Base-by-base conservation (phyloP, 2,329 filamentous ascomycete species). In the Claviceps spartinae region DNA sequence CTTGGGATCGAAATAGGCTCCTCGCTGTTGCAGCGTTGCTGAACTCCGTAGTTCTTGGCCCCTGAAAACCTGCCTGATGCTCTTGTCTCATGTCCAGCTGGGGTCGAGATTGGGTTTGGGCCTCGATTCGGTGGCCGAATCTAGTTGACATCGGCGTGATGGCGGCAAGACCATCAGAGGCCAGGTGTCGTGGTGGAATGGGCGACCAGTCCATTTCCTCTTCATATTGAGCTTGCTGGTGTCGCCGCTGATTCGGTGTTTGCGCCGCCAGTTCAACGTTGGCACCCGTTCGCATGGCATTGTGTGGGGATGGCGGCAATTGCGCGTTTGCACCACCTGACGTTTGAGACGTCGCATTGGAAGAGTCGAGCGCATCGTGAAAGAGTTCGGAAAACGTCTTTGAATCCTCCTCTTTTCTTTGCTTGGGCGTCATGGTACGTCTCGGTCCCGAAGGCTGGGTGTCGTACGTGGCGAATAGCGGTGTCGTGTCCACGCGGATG, bases 191-290 rank as follows among this genome's bases (percentile, higher is more conserved):
- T n/a, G 75, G 74, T 52, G 71, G 69, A 0, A 79, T 80, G 0
- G 83, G 82, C 2, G 81, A 78, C 81, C 85, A 88, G 60, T 89
- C 86, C 86, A 90, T 89, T 52, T 77, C 76, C 41, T 84, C 78
- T 1, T 69, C 70, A 52, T 75, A 69, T 8, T 70, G 66, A 1
- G 61, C 50, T 22, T 61, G 55, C 38, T 57, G 56, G 2, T 54
- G 41, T 20, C 20, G 43, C 14, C 46, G 48, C 13, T 44, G 45
- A 4, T 20, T 48, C 1, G 59, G 55, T 13, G 51, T 58, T 42
- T 56, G 30, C 9, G 30, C 54, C 2, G 59, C 52, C n/a, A 63
- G 38, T 11, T 48, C 54, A 11, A 57, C 45, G 16, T 22, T 61
- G 5, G 47, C 6, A 9, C 7, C 20, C 2, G 48, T 44, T 47